Evolutionary conservation across 352 stramenopile genomes (phyloP), one percentile per base, ranked within the genome.

Genomic region (Pythium volutum): DNA sequence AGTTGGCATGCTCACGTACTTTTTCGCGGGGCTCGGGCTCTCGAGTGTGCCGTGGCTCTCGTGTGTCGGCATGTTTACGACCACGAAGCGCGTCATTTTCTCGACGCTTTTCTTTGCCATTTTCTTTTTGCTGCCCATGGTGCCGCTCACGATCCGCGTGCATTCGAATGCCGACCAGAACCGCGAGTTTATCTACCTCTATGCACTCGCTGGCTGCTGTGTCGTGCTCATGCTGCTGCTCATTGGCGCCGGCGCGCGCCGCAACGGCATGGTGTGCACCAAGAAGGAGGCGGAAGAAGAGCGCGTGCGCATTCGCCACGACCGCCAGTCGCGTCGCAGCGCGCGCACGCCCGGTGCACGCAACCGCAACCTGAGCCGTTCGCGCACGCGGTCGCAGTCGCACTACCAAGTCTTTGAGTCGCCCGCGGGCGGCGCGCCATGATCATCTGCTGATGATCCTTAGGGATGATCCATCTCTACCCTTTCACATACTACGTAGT

Each of bases 21-120:
- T 94, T 57, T 92, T 94, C 49, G 75, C 75, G 18, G 84, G 84
- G 10, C 70, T 94, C 26, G 84, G 84, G 23, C 67, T 84, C 2
- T 91, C 81, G 20, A 87, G 81, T 15, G 80, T 88, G 52, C 75
- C 87, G 4, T 94, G 83, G 79, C 74, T 90, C 39, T 84, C 84
- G 42, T 78, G 73, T 26, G 78, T 89, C 34, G 82, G 82, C 16
- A 65, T 94, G 15, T 94, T 94, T 65, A 73, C 67, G 38, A 89
- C 84, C 5, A 79, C 74, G 31, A 62, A 79, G 54, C 84, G 84
- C 36, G 73, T 81, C 7, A 47, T 88, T 34, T 85, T 81, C 39
- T 76, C 83, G 64, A 88, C 80, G 11, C 48, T 83, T 29, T 81
- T 84, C 56, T 93, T 89, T 56, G 75, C 80, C 64, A 26, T 91